Evolutionary conservation across 2,329 filamentous ascomycete species (phyloP), one percentile per base, ranked within the genome.

Genomic region (Coleophoma cylindrospora): DNA sequence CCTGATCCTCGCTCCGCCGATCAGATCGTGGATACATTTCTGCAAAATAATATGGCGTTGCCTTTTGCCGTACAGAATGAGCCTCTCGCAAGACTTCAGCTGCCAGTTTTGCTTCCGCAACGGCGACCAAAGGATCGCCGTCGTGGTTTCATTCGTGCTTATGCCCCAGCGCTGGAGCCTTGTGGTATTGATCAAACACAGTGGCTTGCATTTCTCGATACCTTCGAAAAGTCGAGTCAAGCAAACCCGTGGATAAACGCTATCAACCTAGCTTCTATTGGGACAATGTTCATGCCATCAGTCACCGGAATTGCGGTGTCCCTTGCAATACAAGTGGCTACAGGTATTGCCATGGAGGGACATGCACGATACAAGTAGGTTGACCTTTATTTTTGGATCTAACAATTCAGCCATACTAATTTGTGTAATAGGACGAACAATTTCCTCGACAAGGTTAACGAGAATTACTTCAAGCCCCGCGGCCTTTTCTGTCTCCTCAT

Each of bases 401-500:
- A 43, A 17, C 38, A 22, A 48, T 27, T 36, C 3, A 36, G 9
- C 13, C 1, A 46, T 57, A 13, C 46, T 38, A 44, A 38, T 19
- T 8, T 49, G 27, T 10, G 1, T 27, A 5, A 36, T 21, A 58
- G 57, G 50, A 49, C 49, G 7, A 81, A 81, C 56, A 66, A 61
- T 1, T 83, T 79, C 57, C 69, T 84, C 9, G 71, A 79, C 53
- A 65, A 68, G 41, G 69, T 80, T 54, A 84, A 84, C 55, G 66
- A 71, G 8, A 66, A 74, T 0, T 70, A 81, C 46, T 84, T 84
- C 60, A 70, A 66, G 40, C 78, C 80, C 0, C 70, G 70, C 1
- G 80, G 80, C 0, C 68, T 84, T 0, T 77, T 74, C 61, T 73
- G 69, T 48, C 67, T 79, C 43, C 67, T 84, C 36, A 71, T 83